Percentiles rank a stretch among this genome's conserved stretches.
These are phyloP conservation scores for Trypanosoma mega DNA, from an alignment of 208 protist species.

Conservation along the genomic window DNA sequence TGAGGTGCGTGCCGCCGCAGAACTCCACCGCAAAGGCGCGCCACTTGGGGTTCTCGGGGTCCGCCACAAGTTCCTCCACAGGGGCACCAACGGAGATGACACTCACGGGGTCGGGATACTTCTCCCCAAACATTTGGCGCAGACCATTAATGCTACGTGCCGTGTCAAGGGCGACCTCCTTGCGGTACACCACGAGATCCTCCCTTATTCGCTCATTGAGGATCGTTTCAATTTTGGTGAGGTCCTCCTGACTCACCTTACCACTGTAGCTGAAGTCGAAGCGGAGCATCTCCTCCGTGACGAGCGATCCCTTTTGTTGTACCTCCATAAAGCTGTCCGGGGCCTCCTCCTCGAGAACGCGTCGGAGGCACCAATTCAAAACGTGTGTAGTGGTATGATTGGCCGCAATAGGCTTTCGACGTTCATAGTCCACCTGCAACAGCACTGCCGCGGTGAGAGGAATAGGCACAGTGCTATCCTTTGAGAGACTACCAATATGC, in stretches of 20 bases:
- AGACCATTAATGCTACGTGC: constrained; percentile 79
- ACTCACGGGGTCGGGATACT: constrained; percentile 98
- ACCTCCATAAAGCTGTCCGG: constrained; percentile 85
- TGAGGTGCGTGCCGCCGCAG: constrained; percentile 97
- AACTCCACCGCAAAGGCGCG: constrained; percentile 95
- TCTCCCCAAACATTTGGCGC: constrained; percentile 97
- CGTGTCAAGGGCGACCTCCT: constrained; percentile 82
- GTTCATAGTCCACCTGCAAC: constrained; percentile 90
- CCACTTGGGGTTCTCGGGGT: constrained; percentile 89
- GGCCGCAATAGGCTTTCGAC: constrained; percentile 74
- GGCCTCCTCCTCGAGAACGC: constrained; percentile 86
- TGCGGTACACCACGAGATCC: constrained; percentile 79
- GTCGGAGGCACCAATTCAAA: constrained; percentile 96
- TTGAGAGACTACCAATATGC: constrained; percentile 93
- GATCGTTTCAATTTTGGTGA: constrained; percentile 82
- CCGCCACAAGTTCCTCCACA: constrained; percentile 87
- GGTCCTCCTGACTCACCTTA: constrained; percentile 78
- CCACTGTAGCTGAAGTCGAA: constrained; percentile 97
- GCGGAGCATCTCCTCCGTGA: constrained; percentile 91
- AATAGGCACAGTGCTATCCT: constrained; percentile 54
- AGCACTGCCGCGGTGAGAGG: constrained; percentile 62
- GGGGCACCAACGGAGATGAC: constrained; percentile 95
- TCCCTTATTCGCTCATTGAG: constrained; percentile 89
- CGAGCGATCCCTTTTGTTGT: constrained; percentile 95
- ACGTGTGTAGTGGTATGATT: constrained; percentile 98